Evolutionary conservation across 768 basidiomycete species (phyloP).

Genomic region (Clavaria fumosa): DNA sequence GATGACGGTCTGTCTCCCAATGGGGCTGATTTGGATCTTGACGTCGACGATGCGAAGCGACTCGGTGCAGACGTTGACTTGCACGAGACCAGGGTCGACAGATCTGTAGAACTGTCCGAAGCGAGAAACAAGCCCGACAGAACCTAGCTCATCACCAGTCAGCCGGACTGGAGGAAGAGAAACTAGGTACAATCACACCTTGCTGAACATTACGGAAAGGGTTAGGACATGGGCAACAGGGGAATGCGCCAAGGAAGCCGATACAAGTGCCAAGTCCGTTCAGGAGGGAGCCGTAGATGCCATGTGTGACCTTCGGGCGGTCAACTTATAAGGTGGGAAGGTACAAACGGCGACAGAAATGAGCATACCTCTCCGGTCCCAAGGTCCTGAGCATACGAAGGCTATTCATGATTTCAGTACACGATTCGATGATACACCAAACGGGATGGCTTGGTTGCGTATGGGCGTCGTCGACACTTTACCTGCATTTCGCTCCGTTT

Average conservation of each 20-base stretch:
- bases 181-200: conserved; percentile 27
- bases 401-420: conserved; percentile 27
- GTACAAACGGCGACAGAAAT: not conserved
- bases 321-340: not conserved
- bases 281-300: conserved; percentile 71
- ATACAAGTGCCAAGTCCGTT: conserved; percentile 51
- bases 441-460: not conserved
- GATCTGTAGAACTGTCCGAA: conserved; percentile 96
- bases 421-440: not conserved
- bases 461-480: conserved; percentile 8
- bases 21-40: conserved; percentile 86
- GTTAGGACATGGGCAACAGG: conserved; percentile 76
- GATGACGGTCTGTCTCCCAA: conserved; percentile 80
- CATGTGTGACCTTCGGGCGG: conserved; percentile 49
- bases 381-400: conserved; percentile 83
- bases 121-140: conserved; percentile 80
- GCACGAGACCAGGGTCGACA: conserved; percentile 82
- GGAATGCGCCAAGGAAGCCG: conserved; percentile 60
- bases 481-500: conserved; percentile 83
- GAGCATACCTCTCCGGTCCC: conserved; percentile 41
- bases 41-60: conserved; percentile 77
- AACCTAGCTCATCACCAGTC: conserved; percentile 33
- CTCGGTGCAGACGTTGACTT: conserved; percentile 93
- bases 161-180: conserved; percentile 7
- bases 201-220: conserved; percentile 78